These are phyloP conservation scores for Tephrocybe sp. DNA, from an alignment of 768 basidiomycete species.

Conservation along the genomic window DNA sequence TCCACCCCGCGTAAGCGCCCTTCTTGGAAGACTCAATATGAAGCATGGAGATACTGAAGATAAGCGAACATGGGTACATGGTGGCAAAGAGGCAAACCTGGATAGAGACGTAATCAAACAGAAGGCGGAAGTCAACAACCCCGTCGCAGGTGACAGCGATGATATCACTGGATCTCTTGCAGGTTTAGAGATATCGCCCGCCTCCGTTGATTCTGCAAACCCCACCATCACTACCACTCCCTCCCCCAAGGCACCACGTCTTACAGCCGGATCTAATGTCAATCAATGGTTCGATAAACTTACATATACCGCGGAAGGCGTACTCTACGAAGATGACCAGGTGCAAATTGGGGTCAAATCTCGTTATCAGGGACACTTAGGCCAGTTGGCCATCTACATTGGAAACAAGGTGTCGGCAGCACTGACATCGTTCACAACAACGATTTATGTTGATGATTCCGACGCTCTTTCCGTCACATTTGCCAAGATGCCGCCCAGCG, in stretches of 20 bases:
- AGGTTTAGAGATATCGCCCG: constrained; percentile 69
- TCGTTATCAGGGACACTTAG: constrained; percentile 91
- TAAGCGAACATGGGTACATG: constrained; percentile 93
- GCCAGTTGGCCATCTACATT: constrained; percentile 90
- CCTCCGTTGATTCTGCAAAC: constrained; percentile 14
- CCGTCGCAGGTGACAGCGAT: constrained; percentile 29
- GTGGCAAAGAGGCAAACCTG: constrained; percentile 88
- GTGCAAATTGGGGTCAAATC: constrained; percentile 96
- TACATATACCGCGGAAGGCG: constrained; percentile 75
- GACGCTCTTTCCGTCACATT: constrained; percentile 81
- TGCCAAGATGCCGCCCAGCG: constrained; percentile 85
- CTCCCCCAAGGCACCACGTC: constrained; percentile 41
- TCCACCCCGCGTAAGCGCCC: constrained; percentile 89
- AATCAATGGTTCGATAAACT: constrained; percentile 91
- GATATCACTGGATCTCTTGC: constrained; percentile 74
- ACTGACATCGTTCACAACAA: constrained; percentile 89
- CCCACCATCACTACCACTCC: constrained; percentile 13
- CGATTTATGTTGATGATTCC: constrained; percentile 67
- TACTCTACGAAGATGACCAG: constrained; percentile 93
- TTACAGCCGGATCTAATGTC: constrained; percentile 67
- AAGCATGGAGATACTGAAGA: constrained; percentile 93
- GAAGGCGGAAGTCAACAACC: constrained; percentile 37
- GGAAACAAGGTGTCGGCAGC: constrained; percentile 92
- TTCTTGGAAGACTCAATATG: constrained; percentile 82
- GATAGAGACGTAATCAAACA: constrained; percentile 66